A percentile compares a stretch with the other conserved stretches of the same genome.
phyloP scores from a whole-genome alignment of 108 stramenopile species.

The Bacterosira constricta region DNA sequence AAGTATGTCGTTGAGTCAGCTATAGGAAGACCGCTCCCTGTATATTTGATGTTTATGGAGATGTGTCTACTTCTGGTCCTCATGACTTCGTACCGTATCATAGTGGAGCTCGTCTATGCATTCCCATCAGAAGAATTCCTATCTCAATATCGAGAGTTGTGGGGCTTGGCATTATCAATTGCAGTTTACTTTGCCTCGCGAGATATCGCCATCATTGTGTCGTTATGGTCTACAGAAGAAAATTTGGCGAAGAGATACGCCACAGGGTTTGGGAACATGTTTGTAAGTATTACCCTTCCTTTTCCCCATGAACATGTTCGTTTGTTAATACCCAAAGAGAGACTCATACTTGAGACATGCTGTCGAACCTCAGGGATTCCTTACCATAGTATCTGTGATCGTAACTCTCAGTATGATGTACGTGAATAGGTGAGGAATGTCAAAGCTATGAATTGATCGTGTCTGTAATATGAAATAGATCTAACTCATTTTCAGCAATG shows the following conservation, averaged over 20 bases:
- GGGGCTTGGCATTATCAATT: slow-evolving; percentile 17
- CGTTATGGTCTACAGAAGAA: neutral
- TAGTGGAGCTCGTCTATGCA: slow-evolving; percentile 9
- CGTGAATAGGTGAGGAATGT: neutral
- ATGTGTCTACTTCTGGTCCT: slow-evolving; percentile 6
- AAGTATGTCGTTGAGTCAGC: slow-evolving; percentile 15
- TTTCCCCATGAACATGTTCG: too few relatives aligned
- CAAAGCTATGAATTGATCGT: neutral
- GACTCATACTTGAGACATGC: too few relatives aligned
- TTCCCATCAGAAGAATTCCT: slow-evolving; percentile 1
- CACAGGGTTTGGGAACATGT: slow-evolving; percentile 1
- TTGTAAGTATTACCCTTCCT: neutral
- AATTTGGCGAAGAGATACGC: neutral
- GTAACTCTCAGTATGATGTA: slow-evolving; percentile 3
- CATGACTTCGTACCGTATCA: slow-evolving; percentile 17
- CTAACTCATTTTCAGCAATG: neutral
- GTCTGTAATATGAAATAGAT: neutral
- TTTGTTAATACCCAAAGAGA: too few relatives aligned
- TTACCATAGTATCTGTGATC: neutral
- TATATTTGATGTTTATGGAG: slow-evolving; percentile 17
- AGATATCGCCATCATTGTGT: slow-evolving; percentile 11
- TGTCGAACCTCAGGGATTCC: neutral
- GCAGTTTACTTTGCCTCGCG: slow-evolving; percentile 16
- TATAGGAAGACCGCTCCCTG: slow-evolving; percentile 10
- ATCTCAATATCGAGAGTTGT: slow-evolving; percentile 14